These are phyloP conservation scores for Ustilago bromivora DNA, from an alignment of 1,284 basidiomycete genomes.

Conservation along the genomic window DNA sequence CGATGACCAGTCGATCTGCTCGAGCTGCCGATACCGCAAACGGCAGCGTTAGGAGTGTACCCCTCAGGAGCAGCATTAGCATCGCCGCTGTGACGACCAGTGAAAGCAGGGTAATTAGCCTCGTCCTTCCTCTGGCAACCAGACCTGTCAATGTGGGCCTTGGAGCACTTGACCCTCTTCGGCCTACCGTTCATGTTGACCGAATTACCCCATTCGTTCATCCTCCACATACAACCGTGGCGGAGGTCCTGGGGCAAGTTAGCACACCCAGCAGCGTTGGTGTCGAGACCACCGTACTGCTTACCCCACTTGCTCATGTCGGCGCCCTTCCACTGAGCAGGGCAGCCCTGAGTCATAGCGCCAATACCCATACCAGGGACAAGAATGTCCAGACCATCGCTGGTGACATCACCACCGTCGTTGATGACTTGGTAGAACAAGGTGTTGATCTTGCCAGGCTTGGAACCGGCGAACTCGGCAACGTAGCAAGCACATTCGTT, in stretches of 20 bases:
- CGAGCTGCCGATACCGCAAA: slow-evolving; percentile 29
- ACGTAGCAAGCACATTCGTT: slow-evolving; percentile 38
- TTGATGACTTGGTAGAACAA: slow-evolving; percentile 50
- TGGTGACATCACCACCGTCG: slow-evolving; percentile 27
- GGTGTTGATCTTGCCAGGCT: slow-evolving; percentile 33
- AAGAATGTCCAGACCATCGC: slow-evolving; percentile 40
- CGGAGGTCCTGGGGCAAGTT: slow-evolving; percentile 38
- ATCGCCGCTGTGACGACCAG: slow-evolving; percentile 1
- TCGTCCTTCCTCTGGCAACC: slow-evolving; percentile 50
- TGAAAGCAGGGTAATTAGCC: background rate
- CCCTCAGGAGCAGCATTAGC: slow-evolving; percentile 21
- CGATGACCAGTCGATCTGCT: slow-evolving; percentile 7
- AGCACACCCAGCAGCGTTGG: slow-evolving; percentile 21
- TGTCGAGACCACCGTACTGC: slow-evolving; percentile 42
- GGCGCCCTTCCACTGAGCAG: slow-evolving; percentile 26
- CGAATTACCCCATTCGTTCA: slow-evolving; percentile 41
- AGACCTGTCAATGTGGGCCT: slow-evolving; percentile 44
- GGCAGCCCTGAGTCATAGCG: slow-evolving; percentile 26
- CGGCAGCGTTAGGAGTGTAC: slow-evolving; percentile 30
- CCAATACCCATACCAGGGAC: slow-evolving; percentile 47
- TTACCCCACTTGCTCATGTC: slow-evolving; percentile 37
- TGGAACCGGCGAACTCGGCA: slow-evolving; percentile 20
- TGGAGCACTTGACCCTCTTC: slow-evolving; percentile 31
- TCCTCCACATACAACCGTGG: slow-evolving; percentile 40
- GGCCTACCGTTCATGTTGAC: slow-evolving; percentile 22